A percentile compares a stretch with the other conserved stretches of the same genome.
Evolutionary conservation across 176 grass and related monocot species (phyloP).

Genomic region (Coix lacrymajobi): DNA sequence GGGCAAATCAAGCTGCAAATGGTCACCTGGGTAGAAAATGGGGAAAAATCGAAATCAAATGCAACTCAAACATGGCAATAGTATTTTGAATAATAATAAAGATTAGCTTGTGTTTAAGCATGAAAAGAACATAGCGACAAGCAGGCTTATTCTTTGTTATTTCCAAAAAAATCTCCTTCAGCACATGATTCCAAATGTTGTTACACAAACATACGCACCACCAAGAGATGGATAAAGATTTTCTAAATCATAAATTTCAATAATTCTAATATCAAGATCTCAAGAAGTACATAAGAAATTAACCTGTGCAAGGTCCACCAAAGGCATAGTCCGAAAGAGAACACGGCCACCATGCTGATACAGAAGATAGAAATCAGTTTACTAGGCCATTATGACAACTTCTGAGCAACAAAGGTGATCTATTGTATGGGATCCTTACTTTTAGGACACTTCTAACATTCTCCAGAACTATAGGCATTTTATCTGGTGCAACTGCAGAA

Average conservation of each 20-base stretch:
- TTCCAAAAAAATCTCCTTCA: neutral
- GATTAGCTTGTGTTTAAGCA: neutral
- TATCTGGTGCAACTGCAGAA: constrained; percentile 90
- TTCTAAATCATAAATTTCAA: neutral
- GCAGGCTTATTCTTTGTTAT: neutral
- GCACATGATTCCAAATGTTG: neutral
- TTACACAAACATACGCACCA: neutral
- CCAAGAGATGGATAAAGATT: neutral
- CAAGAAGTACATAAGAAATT: neutral
- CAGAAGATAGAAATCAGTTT: constrained; percentile 20
- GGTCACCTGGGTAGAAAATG: neutral
- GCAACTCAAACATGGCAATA: neutral
- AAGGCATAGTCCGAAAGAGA: constrained; percentile 89
- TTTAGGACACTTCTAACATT: constrained; percentile 65
- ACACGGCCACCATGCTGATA: constrained; percentile 65
- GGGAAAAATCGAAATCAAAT: neutral
- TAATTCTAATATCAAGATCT: neutral
- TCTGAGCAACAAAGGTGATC: neutral
- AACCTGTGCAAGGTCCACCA: constrained; percentile 93
- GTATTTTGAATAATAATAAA: neutral
- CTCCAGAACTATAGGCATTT: constrained; percentile 70
- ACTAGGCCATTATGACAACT: neutral
- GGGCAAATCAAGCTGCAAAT: neutral
- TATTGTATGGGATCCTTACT: constrained; percentile 48
- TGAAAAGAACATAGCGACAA: neutral